phyloP scores from a whole-genome alignment of 2,329 filamentous ascomycete genomes.

The Tolypocladium capitatum region DNA sequence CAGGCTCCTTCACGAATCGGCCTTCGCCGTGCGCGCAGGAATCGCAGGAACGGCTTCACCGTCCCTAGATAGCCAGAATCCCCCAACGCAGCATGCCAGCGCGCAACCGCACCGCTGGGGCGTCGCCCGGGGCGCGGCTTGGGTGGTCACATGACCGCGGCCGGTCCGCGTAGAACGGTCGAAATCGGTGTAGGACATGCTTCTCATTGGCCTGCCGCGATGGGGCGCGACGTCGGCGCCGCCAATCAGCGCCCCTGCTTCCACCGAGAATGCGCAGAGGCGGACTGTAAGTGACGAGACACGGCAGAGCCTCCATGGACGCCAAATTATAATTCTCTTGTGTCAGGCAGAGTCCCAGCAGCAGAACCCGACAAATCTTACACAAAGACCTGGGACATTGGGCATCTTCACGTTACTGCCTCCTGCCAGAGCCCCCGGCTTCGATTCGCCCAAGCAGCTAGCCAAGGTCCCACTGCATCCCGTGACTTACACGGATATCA shows the following conservation, averaged over 20 bases:
- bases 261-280: slow-evolving; percentile 18
- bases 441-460: slow-evolving; percentile 22
- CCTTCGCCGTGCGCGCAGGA: neutral
- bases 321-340: slow-evolving; percentile 26
- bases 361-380: slow-evolving; percentile 24
- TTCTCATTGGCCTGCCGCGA: slow-evolving; percentile 14
- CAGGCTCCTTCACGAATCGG: neutral
- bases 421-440: slow-evolving; percentile 22
- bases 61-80: neutral
- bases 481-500: slow-evolving; percentile 28
- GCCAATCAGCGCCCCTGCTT: slow-evolving; percentile 16
- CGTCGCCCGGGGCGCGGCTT: neutral
- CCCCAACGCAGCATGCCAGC: neutral
- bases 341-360: slow-evolving; percentile 21
- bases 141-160: slow-evolving; percentile 10
- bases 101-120: neutral
- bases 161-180: slow-evolving; percentile 5
- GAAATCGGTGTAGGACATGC: slow-evolving; percentile 18
- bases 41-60: neutral
- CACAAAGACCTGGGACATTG: slow-evolving; percentile 25
- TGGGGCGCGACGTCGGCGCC: slow-evolving; percentile 6
- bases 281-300: slow-evolving; percentile 24
- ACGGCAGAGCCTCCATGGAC: slow-evolving; percentile 20
- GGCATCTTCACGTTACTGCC: slow-evolving; percentile 26
- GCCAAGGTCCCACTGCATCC: slow-evolving; percentile 28